These are phyloP conservation scores for Austroboletus novae-zelandiae DNA, from an alignment of 1,284 basidiomycete genomes.

Conservation along the genomic window DNA sequence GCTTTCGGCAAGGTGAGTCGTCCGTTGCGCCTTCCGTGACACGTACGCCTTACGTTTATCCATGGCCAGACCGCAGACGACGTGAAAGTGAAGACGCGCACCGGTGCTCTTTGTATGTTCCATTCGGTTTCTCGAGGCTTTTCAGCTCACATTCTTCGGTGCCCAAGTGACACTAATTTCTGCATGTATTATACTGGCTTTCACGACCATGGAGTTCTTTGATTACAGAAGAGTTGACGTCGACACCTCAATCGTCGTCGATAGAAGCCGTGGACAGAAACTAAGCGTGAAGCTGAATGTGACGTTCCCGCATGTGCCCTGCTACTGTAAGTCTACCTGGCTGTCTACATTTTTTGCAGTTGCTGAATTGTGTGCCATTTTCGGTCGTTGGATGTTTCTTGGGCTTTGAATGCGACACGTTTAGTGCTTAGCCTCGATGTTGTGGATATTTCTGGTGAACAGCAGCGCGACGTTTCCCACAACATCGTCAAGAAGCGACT, in stretches of 20 bases:
- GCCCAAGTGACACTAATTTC: conserved; percentile 86
- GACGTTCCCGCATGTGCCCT: conserved; percentile 96
- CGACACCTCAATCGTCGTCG: conserved; percentile 90
- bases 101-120: conserved; percentile 81
- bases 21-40: conserved; percentile 2
- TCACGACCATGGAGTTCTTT: conserved; percentile 91
- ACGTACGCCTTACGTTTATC: conserved; percentile 13
- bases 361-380: neutral
- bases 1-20: conserved; percentile 92
- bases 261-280: conserved; percentile 93
- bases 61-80: conserved; percentile 86
- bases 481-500: conserved; percentile 87
- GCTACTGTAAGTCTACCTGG: conserved; percentile 73
- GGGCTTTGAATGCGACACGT: neutral
- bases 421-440: conserved; percentile 92
- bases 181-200: conserved; percentile 87
- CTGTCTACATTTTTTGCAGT: neutral
- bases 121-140: neutral
- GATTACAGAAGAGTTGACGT: conserved; percentile 88
- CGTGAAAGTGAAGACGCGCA: conserved; percentile 96
- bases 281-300: conserved; percentile 91
- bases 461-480: conserved; percentile 87
- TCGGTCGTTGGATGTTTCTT: conserved; percentile 1
- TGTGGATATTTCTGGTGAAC: conserved; percentile 98
- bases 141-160: conserved; percentile 3